phyloP scores from a whole-genome alignment of 2,329 filamentous ascomycete species.

The Bipolaris cookei region DNA sequence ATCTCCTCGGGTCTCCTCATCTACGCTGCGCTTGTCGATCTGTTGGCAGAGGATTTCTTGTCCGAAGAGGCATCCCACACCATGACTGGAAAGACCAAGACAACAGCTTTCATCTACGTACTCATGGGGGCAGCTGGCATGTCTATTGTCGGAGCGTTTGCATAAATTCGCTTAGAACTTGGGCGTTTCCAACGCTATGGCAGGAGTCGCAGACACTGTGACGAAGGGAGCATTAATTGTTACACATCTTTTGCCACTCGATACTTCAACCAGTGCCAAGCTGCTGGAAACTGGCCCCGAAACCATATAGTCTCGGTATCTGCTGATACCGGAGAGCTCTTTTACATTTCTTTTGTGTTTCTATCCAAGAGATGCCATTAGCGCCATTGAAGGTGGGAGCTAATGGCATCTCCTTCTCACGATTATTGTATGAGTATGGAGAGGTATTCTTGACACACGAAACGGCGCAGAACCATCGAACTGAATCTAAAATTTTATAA shows the following conservation, averaged over 20 bases:
- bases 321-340: neutral
- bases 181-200: neutral
- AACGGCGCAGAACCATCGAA: conserved; percentile 1
- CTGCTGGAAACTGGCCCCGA: neutral
- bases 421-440: conserved; percentile 26
- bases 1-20: conserved; percentile 68
- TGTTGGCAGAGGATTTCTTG: conserved; percentile 70
- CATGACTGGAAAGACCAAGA: conserved; percentile 62
- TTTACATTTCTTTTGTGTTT: neutral
- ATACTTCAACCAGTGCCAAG: neutral
- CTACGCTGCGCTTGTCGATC: conserved; percentile 68
- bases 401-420: conserved; percentile 1
- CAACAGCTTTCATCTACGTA: conserved; percentile 57
- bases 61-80: conserved; percentile 55
- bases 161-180: neutral
- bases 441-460: conserved; percentile 13
- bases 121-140: conserved; percentile 49
- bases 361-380: neutral
- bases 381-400: neutral
- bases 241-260: neutral
- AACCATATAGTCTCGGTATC: neutral
- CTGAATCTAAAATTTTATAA: conserved; percentile 29
- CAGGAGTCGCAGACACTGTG: neutral
- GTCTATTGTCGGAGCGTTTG: conserved; percentile 25
- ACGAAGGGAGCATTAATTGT: neutral